A percentile compares a stretch with the other conserved stretches of the same genome.
Evolutionary conservation across 2,329 filamentous ascomycete species (phyloP).

Genomic region (Aspergillus persii): DNA sequence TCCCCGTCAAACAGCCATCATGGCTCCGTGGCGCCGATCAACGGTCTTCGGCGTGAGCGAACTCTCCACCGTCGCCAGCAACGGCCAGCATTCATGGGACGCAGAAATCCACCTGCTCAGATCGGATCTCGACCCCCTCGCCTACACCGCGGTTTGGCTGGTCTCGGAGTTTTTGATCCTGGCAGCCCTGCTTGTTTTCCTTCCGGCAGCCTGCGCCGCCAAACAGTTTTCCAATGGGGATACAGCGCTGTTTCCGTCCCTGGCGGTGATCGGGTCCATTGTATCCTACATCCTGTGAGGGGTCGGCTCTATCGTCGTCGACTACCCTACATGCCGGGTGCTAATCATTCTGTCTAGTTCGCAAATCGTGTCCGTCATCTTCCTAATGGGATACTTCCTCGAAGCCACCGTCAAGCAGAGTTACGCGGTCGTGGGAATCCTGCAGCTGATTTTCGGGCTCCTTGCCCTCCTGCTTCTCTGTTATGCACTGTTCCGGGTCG

Average conservation of each 20-base stretch:
- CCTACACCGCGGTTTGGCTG: conserved; percentile 10
- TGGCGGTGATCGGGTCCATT: conserved; percentile 14
- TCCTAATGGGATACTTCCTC: conserved; percentile 16
- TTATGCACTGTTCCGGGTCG: conserved; percentile 21
- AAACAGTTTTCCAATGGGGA: conserved; percentile 6
- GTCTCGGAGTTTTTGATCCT: conserved; percentile 18
- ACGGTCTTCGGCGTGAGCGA: not conserved
- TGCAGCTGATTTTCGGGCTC: conserved; percentile 18
- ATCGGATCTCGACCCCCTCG: not conserved
- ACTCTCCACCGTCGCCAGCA: not conserved
- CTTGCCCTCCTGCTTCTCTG: conserved; percentile 13
- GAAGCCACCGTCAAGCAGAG: conserved; percentile 16
- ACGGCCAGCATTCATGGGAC: not conserved
- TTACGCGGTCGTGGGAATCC: conserved; percentile 20
- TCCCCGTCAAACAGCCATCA: not conserved
- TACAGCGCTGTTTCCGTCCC: conserved; percentile 5
- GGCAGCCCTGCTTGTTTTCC: conserved; percentile 16
- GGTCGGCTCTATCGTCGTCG: not conserved
- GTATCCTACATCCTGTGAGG: conserved; percentile 14
- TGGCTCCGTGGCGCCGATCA: not conserved
- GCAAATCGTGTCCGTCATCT: conserved; percentile 8
- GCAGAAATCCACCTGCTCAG: not conserved
- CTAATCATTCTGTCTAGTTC: conserved; percentile 7
- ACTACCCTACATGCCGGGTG: not conserved
- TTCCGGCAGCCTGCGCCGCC: conserved; percentile 19